Conservation (phyloP, 2,329 filamentous ascomycete species). For the Didymella keratinophila region DNA sequence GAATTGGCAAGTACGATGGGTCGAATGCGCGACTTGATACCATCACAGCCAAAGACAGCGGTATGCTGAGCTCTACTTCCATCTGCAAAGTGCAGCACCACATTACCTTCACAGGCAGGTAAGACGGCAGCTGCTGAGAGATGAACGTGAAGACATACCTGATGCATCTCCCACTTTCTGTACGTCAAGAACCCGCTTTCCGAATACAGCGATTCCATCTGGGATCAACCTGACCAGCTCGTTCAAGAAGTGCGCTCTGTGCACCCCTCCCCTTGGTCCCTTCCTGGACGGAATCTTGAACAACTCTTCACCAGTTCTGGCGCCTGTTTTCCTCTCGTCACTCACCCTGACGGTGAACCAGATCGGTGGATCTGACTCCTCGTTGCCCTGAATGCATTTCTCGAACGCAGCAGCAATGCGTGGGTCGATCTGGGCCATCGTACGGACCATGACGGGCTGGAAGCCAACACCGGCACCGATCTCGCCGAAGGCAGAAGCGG, state of each 20-base stretch:
- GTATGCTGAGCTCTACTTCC: slow-evolving; percentile 54
- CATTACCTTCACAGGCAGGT: slow-evolving; percentile 24
- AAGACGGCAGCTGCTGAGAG: background rate
- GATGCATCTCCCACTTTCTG: slow-evolving; percentile 34
- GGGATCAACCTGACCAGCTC: slow-evolving; percentile 60
- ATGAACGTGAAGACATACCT: slow-evolving; percentile 1
- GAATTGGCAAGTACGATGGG: slow-evolving; percentile 59
- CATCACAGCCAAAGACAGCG: slow-evolving; percentile 68
- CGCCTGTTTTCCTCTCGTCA: slow-evolving; percentile 31
- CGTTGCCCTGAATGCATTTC: slow-evolving; percentile 21
- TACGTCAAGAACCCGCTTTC: slow-evolving; percentile 48
- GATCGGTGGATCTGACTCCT: slow-evolving; percentile 23
- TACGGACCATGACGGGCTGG: slow-evolving; percentile 34
- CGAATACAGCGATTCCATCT: slow-evolving; percentile 50
- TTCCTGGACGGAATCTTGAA: slow-evolving; percentile 36
- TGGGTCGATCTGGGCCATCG: slow-evolving; percentile 54
- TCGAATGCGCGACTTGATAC: slow-evolving; percentile 66
- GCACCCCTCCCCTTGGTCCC: slow-evolving; percentile 49
- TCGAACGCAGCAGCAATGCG: slow-evolving; percentile 25
- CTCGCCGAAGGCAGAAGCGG: slow-evolving; percentile 62
- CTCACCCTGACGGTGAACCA: slow-evolving; percentile 39
- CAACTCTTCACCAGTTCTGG: slow-evolving; percentile 27
- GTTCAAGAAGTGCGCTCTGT: slow-evolving; percentile 60
- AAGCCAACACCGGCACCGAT: slow-evolving; percentile 67
- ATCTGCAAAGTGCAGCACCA: slow-evolving; percentile 54